Conservation (phyloP, 2,329 filamentous ascomycete species). For the Aspergillus fumigatiaffinis region DNA sequence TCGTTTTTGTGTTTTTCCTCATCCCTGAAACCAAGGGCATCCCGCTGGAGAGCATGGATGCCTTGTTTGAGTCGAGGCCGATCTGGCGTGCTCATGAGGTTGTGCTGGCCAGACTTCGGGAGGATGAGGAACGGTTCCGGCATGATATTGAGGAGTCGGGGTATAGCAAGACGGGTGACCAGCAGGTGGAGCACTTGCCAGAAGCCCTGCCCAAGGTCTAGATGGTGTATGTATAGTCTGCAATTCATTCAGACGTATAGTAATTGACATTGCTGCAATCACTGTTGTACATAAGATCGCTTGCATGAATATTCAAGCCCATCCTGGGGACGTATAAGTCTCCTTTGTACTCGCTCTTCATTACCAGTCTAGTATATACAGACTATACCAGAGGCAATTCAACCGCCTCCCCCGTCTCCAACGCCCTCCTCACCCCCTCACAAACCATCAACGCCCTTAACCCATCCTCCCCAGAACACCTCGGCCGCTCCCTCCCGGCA, state of each 20-base stretch:
- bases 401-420: conserved; percentile 37
- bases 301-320: too few species aligned
- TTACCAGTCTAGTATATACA: too few species aligned
- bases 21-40: conserved; percentile 64
- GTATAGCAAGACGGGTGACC: conserved; percentile 5
- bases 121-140: conserved; percentile 35
- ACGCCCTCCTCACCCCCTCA: conserved; percentile 47
- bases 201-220: conserved; percentile 7
- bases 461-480: conserved; percentile 49
- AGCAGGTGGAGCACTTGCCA: conserved; percentile 12
- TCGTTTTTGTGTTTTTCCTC: conserved; percentile 57
- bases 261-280: too few species aligned
- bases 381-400: conserved; percentile 14
- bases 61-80: conserved; percentile 48
- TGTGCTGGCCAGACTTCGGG: conserved; percentile 29
- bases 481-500: conserved; percentile 39
- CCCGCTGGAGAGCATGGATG: conserved; percentile 61
- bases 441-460: conserved; percentile 52
- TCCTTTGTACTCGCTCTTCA: too few species aligned
- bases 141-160: conserved; percentile 16
- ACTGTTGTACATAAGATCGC: too few species aligned
- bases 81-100: conserved; percentile 34
- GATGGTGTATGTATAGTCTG: too few species aligned
- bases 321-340: too few species aligned
- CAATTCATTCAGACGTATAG: too few species aligned